Percentiles rank a stretch among this genome's conserved stretches.
Conservation (phyloP, 2,329 filamentous ascomycete species). For the Phaeoacremonium minimum region DNA sequence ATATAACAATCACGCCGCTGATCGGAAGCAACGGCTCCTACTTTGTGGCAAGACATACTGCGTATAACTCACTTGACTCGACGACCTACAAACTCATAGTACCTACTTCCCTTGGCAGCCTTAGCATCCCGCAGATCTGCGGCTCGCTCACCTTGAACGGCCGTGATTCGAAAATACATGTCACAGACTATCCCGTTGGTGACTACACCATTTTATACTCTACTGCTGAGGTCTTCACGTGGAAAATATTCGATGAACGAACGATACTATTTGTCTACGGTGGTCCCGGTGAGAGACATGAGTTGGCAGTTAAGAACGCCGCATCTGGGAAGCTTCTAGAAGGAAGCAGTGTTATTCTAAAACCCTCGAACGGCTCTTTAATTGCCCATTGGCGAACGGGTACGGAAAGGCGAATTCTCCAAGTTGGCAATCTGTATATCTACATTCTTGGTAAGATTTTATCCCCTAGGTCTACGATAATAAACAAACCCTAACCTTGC, state of each 20-base stretch:
- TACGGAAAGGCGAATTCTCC: slow-evolving; percentile 20
- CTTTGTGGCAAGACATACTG: slow-evolving; percentile 63
- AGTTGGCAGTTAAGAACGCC: slow-evolving; percentile 43
- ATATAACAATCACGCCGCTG: slow-evolving; percentile 58
- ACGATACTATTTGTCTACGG: slow-evolving; percentile 63
- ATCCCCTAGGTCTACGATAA: background rate
- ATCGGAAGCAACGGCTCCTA: slow-evolving; percentile 50
- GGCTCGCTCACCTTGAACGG: slow-evolving; percentile 54
- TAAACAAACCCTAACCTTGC: background rate
- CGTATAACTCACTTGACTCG: slow-evolving; percentile 54
- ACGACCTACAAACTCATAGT: slow-evolving; percentile 62
- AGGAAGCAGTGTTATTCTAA: slow-evolving; percentile 15
- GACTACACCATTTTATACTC: slow-evolving; percentile 60
- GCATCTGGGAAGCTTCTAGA: slow-evolving; percentile 7
- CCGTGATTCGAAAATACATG: slow-evolving; percentile 63
- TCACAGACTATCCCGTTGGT: slow-evolving; percentile 62
- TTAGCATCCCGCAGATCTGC: slow-evolving; percentile 56
- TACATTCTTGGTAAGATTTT: slow-evolving; percentile 36
- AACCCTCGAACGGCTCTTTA: slow-evolving; percentile 10
- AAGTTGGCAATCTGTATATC: slow-evolving; percentile 34
- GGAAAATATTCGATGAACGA: slow-evolving; percentile 57
- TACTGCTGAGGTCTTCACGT: slow-evolving; percentile 66
- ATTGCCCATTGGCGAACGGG: slow-evolving; percentile 26
- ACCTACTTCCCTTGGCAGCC: slow-evolving; percentile 49
- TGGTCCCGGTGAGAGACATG: slow-evolving; percentile 57